A percentile compares a stretch with the other conserved stretches of the same genome.
phyloP scores from a whole-genome alignment of 768 basidiomycete species.

The Podaxis rugospora region DNA sequence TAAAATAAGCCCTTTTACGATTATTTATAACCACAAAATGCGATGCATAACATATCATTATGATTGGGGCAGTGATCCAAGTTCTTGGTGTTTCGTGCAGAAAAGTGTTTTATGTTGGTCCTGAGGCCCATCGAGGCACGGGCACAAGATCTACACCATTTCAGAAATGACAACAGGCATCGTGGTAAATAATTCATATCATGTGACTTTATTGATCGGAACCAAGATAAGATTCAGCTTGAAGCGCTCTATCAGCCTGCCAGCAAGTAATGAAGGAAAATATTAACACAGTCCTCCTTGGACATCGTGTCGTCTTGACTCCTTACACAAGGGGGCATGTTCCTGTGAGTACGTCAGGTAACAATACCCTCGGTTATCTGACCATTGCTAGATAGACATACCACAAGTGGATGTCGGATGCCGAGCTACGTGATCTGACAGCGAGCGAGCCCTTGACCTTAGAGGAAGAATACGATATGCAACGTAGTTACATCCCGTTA shows the following conservation, averaged over 20 bases:
- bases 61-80: too few relatives aligned
- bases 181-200: too few relatives aligned
- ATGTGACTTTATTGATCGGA: too few relatives aligned
- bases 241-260: neutral
- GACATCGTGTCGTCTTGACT: conserved; percentile 66
- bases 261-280: conserved; percentile 20
- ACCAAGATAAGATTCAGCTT: too few relatives aligned
- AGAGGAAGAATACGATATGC: conserved; percentile 87
- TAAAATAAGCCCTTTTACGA: too few relatives aligned
- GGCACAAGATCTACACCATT: too few relatives aligned
- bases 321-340: conserved; percentile 70
- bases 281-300: conserved; percentile 59
- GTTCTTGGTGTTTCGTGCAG: too few relatives aligned
- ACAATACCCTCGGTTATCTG: neutral
- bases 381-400: conserved; percentile 52
- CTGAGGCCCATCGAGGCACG: too few relatives aligned
- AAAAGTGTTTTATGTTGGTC: too few relatives aligned
- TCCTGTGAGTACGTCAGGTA: conserved; percentile 24
- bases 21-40: too few relatives aligned
- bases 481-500: conserved; percentile 41
- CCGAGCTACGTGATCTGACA: conserved; percentile 67
- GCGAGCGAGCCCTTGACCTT: conserved; percentile 81
- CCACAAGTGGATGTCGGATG: conserved; percentile 83
- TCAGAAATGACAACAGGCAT: too few relatives aligned
- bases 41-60: too few relatives aligned